phyloP scores from a whole-genome alignment of 192 early-diverging fungal species.

The Entrophospora sp. region DNA sequence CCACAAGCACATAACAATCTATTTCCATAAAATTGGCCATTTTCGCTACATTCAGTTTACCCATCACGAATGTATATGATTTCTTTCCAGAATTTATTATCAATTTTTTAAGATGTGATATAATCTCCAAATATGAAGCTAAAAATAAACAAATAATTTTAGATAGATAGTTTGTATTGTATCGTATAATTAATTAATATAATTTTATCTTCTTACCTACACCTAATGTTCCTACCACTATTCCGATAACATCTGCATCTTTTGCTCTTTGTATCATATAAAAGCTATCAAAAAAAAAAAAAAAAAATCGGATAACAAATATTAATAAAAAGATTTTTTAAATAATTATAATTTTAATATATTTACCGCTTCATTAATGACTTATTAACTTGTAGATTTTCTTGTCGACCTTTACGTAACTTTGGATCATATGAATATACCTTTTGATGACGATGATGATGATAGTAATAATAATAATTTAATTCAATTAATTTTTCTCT shows the following conservation, averaged over 20 bases:
- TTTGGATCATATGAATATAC: slow-evolving; percentile 65
- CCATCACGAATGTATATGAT: slow-evolving; percentile 80
- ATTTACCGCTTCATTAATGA: slow-evolving; percentile 48
- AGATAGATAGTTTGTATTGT: not conserved
- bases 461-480: too few relatives aligned
- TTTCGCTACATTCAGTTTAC: slow-evolving; percentile 92
- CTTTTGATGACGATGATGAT: too few relatives aligned
- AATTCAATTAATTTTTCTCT: too few relatives aligned
- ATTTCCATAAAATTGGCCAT: slow-evolving; percentile 97
- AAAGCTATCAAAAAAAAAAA: slow-evolving; percentile 37
- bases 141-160: not conserved
- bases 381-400: slow-evolving; percentile 47
- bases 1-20: slow-evolving; percentile 82
- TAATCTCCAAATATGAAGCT: slow-evolving; percentile 78
- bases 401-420: slow-evolving; percentile 40
- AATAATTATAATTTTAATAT: slow-evolving; percentile 3
- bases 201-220: too few relatives aligned
- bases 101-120: slow-evolving; percentile 69
- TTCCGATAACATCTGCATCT: slow-evolving; percentile 87
- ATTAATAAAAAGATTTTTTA: too few relatives aligned
- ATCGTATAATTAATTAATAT: too few relatives aligned
- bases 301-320: not conserved
- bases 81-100: slow-evolving; percentile 69
- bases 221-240: slow-evolving; percentile 92
- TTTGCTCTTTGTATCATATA: slow-evolving; percentile 84